Conservation (phyloP, 1,284 basidiomycete species). For the Cutaneotrichosporon curvatum region DNA sequence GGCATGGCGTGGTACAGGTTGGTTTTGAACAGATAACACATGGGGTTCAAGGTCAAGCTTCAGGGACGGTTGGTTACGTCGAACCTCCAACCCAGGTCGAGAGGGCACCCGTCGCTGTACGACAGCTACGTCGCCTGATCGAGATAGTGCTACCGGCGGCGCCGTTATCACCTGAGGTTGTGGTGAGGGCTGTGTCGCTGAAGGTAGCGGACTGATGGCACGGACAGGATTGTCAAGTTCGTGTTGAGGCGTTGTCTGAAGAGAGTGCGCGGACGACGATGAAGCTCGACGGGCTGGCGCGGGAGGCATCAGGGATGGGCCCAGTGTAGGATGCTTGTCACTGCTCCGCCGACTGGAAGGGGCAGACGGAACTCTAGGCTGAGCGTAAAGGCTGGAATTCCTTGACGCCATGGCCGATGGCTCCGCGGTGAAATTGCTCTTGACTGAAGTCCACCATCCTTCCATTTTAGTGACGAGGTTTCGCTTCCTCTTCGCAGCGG, state of each 20-base stretch:
- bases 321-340: constrained; percentile 12
- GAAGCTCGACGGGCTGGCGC: constrained; percentile 24
- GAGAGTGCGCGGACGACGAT: constrained; percentile 15
- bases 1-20: no score
- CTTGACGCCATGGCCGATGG: constrained; percentile 3
- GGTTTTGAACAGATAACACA: constrained; percentile 12
- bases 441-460: constrained; percentile 49
- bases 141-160: constrained; percentile 12
- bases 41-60: constrained; percentile 41
- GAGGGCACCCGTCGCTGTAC: neutral
- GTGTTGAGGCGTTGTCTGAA: constrained; percentile 19
- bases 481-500: constrained; percentile 36
- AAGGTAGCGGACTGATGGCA: neutral
- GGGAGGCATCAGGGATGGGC: constrained; percentile 19
- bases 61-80: constrained; percentile 41
- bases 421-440: constrained; percentile 43
- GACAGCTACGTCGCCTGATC: neutral
- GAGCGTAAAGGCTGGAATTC: constrained; percentile 4
- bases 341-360: constrained; percentile 30
- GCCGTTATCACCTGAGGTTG: neutral
- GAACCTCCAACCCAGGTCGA: constrained; percentile 25
- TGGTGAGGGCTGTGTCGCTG: neutral
- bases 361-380: constrained; percentile 31
- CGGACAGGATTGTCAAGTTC: neutral
- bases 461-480: constrained; percentile 48